phyloP scores from a whole-genome alignment of 441 rosid genomes.

The Populus tomentosa region DNA sequence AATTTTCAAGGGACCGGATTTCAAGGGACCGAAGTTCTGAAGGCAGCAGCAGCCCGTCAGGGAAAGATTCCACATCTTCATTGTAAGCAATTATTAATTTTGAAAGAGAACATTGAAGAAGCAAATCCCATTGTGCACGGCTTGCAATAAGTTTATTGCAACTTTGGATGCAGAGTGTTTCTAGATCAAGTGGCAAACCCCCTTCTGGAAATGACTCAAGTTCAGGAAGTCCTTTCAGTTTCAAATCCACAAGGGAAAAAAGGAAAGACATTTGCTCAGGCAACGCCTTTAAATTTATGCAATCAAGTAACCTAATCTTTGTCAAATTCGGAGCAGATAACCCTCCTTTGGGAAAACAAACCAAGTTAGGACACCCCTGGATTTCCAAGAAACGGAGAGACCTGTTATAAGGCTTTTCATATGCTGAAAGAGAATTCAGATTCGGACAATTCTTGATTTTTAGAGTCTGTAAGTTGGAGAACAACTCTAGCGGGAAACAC shows the following conservation, averaged over 20 bases:
- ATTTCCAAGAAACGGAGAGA: too few relatives aligned
- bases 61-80: conserved; percentile 7
- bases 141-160: too few relatives aligned
- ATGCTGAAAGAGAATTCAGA: conserved; percentile 9
- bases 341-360: not conserved
- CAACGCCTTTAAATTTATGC: conserved; percentile 19
- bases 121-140: not conserved
- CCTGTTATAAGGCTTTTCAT: too few relatives aligned
- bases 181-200: too few relatives aligned
- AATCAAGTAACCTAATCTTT: conserved; percentile 6
- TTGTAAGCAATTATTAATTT: conserved; percentile 14
- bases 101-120: not conserved
- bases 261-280: conserved; percentile 1
- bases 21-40: not conserved
- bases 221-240: not conserved
- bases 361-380: too few relatives aligned
- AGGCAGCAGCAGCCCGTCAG: conserved; percentile 13
- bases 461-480: conserved; percentile 5
- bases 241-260: conserved; percentile 6
- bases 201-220: conserved; percentile 2
- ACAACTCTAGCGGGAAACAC: conserved; percentile 6
- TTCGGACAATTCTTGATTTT: conserved; percentile 5
- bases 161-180: too few relatives aligned
- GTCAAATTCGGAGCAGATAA: not conserved
- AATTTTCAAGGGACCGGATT: conserved; percentile 12